These are phyloP conservation scores for Calendula officinalis DNA, from an alignment of 129 eudicot species.

Conservation along the genomic window DNA sequence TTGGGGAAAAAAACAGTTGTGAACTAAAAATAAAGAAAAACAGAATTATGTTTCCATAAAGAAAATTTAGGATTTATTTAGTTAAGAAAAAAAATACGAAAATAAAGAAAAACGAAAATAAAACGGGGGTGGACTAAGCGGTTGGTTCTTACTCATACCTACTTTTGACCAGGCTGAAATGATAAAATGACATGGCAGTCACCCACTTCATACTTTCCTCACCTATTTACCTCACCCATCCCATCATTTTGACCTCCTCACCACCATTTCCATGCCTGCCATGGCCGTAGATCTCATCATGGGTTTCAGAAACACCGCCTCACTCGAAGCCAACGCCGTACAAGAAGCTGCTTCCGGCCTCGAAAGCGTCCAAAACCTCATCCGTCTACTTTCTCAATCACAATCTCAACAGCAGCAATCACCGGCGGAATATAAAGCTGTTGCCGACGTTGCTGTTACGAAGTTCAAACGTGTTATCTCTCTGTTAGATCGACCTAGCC, in stretches of 20 bases:
- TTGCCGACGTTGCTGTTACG: conserved; percentile 61
- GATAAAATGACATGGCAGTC: conserved; percentile 54
- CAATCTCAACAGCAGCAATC: conserved; percentile 23
- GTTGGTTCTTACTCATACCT: conserved; percentile 62
- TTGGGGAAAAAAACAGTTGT: too few relatives aligned
- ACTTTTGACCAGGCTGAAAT: conserved; percentile 57
- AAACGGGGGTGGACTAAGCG: conserved; percentile 32
- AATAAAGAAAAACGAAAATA: conserved; percentile 6
- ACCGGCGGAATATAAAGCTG: conserved; percentile 44
- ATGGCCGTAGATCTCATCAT: conserved; percentile 77
- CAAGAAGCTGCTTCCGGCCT: conserved; percentile 84
- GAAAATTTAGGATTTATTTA: neutral
- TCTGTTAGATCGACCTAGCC: conserved; percentile 50
- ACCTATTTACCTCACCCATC: conserved; percentile 31
- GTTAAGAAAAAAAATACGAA: neutral
- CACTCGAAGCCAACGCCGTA: conserved; percentile 58
- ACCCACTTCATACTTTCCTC: conserved; percentile 43
- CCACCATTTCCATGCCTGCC: conserved; percentile 14
- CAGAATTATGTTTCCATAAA: neutral
- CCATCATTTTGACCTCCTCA: conserved; percentile 33
- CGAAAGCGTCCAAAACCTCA: conserved; percentile 64
- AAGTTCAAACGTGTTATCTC: conserved; percentile 75
- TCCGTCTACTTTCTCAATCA: conserved; percentile 47
- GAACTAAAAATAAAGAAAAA: neutral
- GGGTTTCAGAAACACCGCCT: conserved; percentile 39